These are phyloP conservation scores for Trichoderma koningiopsis DNA, from an alignment of 2,329 filamentous ascomycete genomes.

Conservation along the genomic window DNA sequence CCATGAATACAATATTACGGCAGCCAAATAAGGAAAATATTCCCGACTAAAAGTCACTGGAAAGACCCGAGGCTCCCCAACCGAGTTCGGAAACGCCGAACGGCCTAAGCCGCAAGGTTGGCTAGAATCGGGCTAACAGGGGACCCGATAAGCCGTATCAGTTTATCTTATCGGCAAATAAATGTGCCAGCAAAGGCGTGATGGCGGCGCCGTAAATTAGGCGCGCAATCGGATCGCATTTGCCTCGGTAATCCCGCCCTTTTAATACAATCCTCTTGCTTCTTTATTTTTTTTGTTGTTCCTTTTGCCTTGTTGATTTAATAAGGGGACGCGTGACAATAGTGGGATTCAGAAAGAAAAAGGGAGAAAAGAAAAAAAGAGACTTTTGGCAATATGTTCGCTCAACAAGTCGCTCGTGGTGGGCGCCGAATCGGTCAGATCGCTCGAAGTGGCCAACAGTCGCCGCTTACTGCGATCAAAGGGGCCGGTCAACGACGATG, in stretches of 20 bases:
- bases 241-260: conserved; percentile 12
- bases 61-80: background rate
- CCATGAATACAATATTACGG: background rate
- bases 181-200: conserved; percentile 62
- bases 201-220: background rate
- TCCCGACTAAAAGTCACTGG: background rate
- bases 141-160: conserved; percentile 5
- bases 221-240: background rate
- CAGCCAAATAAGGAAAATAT: background rate
- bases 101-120: background rate
- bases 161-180: conserved; percentile 23
- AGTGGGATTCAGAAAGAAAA: background rate
- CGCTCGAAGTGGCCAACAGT: conserved; percentile 28
- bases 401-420: conserved; percentile 32
- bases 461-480: conserved; percentile 13
- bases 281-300: background rate
- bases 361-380: background rate
- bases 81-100: conserved; percentile 9
- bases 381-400: conserved; percentile 28
- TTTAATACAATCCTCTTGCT: background rate
- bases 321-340: background rate
- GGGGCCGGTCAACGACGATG: conserved; percentile 30
- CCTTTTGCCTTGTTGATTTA: background rate
- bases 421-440: conserved; percentile 33
- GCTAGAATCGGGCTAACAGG: conserved; percentile 14